Base-by-base conservation (phyloP, 2,329 filamentous ascomycete species). In the Trematosphaeria pertusa region DNA sequence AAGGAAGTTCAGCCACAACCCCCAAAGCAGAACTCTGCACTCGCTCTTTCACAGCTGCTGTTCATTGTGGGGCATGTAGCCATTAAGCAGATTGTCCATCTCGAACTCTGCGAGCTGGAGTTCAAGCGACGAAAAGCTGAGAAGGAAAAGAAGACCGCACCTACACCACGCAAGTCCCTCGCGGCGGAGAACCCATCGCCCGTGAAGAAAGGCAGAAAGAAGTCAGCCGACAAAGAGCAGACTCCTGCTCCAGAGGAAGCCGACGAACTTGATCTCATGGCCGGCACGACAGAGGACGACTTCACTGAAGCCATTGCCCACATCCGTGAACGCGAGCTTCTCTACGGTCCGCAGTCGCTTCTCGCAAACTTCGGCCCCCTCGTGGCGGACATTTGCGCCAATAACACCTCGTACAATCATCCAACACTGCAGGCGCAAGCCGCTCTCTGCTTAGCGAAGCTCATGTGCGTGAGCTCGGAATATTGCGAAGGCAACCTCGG, bases 61-160 rank as follows among this genome's bases (percentile, higher is more conserved):
- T 97, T 97, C 68, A 88, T 96, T 26, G 93, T 97, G 21, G 94
- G 94, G 0, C 94, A 99, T 65, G 89, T 97, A 37, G 94, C 94
- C 11, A 94, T 99, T 68, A 99, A 99, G 75, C 95, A 99, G 69
- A 99, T 99, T 60, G 95, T 99, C 0, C 94, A 99, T 69, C 83
- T 99, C 9, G 94, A 99, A 64, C 81, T 97, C n/a, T 96, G 92
- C 69, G 94, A 99, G 68, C 85, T 94, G 38, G 94, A 99, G 72
- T 99, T 99, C 74, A 99, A 99, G 78, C 88, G 93, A 43, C 84
- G 93, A 57, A 99, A 99, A 78, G 87, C 89, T 31, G 90, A 94
- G 50, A 90, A 91, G 60, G 89, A 94, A 65, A 92, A 91, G 76
- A 80, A 76, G 48, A 75, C 74, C 41, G 55, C 69, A n/a, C 58